Evolutionary conservation across 1,284 basidiomycete genomes (phyloP).

Genomic region (Irpex rosettiformis): DNA sequence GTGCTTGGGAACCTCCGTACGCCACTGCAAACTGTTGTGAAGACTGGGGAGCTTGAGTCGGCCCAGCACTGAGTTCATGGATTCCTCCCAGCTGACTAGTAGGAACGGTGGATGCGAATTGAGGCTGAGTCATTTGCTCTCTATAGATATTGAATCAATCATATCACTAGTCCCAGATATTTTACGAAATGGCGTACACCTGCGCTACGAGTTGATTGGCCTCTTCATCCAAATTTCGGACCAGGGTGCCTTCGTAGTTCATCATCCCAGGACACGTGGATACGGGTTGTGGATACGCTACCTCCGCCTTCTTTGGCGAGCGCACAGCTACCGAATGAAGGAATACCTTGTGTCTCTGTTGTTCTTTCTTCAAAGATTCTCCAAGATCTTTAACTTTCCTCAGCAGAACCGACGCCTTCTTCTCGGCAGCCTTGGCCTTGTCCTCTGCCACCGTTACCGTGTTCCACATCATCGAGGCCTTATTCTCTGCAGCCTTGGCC

Average conservation of each 20-base stretch:
- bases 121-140: background rate
- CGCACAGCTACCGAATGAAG: background rate
- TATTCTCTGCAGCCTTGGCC: background rate
- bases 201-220: background rate
- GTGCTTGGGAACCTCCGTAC: background rate
- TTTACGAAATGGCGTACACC: background rate
- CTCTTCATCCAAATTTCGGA: background rate
- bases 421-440: background rate
- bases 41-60: background rate
- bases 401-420: background rate
- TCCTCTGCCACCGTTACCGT: too few species aligned
- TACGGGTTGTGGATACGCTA: background rate
- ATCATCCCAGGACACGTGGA: background rate
- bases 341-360: background rate
- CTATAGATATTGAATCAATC: background rate
- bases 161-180: background rate
- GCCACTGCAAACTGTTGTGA: background rate
- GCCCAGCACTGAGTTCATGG: background rate
- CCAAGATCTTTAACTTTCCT: background rate
- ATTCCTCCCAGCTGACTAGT: background rate
- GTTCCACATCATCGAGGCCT: too few species aligned
- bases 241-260: background rate
- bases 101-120: background rate
- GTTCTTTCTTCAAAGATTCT: background rate
- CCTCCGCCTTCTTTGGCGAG: background rate